phyloP scores from a whole-genome alignment of 176 grass and related monocot genomes.

The Melocanna baccifera region DNA sequence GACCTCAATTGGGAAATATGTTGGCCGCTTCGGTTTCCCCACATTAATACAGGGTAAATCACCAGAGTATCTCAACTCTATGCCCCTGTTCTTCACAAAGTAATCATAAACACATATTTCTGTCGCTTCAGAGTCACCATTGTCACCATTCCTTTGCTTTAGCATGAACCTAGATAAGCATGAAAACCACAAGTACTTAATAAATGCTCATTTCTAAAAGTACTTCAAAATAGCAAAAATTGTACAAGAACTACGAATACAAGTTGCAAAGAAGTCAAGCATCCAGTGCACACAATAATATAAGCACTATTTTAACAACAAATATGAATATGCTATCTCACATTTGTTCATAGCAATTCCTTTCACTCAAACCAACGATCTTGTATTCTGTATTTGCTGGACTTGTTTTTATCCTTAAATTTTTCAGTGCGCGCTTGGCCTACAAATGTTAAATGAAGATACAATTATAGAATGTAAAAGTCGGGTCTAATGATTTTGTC shows the following conservation, averaged over 20 bases:
- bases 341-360: constrained; percentile 48
- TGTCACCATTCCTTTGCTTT: constrained; percentile 53
- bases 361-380: constrained; percentile 76
- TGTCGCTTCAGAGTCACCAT: constrained; percentile 33
- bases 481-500: background rate
- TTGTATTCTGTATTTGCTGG: constrained; percentile 69
- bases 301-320: background rate
- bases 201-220: background rate
- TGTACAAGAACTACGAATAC: background rate
- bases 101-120: constrained; percentile 76
- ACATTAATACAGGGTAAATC: constrained; percentile 90
- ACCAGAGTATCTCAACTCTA: constrained; percentile 60
- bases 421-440: constrained; percentile 77
- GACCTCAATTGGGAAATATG: constrained; percentile 75
- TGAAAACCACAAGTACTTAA: background rate
- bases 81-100: constrained; percentile 60
- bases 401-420: constrained; percentile 56
- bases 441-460: constrained; percentile 7
- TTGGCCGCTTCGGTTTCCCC: constrained; percentile 80
- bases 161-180: constrained; percentile 50
- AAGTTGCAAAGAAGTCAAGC: background rate
- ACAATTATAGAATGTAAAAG: background rate
- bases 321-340: constrained; percentile 1
- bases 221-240: background rate
- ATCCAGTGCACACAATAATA: background rate